Percentiles rank a stretch among this genome's conserved stretches.
Evolutionary conservation across 192 early-diverging fungal species (phyloP).

Genomic region (Backusella sp.): DNA sequence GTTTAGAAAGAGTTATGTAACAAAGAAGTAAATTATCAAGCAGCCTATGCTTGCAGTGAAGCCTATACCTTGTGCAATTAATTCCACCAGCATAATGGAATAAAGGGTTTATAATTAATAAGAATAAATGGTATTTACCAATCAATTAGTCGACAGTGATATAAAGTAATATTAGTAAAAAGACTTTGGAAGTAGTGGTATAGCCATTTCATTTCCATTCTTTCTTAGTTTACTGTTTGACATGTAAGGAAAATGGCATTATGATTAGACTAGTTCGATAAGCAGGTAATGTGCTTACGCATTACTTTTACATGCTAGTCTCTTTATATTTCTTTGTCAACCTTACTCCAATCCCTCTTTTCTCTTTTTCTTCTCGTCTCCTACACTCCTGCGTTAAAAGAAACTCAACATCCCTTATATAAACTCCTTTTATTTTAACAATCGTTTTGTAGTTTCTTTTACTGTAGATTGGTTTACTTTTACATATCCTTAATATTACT

Average conservation of each 20-base stretch:
- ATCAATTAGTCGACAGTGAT: not conserved
- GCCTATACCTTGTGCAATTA: not conserved
- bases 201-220: not conserved
- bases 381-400: not conserved
- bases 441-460: slow-evolving; percentile 3
- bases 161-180: not conserved
- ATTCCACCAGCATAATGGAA: not conserved
- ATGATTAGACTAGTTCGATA: not conserved
- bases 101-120: not conserved
- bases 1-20: not conserved
- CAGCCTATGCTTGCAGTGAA: slow-evolving; percentile 1
- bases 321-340: not conserved
- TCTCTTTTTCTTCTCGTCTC: not conserved
- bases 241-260: not conserved
- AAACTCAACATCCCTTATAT: slow-evolving; percentile 1
- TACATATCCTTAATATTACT: not conserved
- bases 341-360: not conserved
- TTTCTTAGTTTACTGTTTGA: not conserved
- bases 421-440: slow-evolving; percentile 1
- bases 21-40: slow-evolving; percentile 3
- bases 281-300: slow-evolving; percentile 8
- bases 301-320: not conserved
- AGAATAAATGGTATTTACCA: not conserved
- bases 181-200: not conserved
- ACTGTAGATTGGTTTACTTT: not conserved